Percentiles rank a stretch among this genome's conserved stretches.
Evolutionary conservation across 2,329 filamentous ascomycete species (phyloP).

Genomic region (Aspergillus novofumigatus): DNA sequence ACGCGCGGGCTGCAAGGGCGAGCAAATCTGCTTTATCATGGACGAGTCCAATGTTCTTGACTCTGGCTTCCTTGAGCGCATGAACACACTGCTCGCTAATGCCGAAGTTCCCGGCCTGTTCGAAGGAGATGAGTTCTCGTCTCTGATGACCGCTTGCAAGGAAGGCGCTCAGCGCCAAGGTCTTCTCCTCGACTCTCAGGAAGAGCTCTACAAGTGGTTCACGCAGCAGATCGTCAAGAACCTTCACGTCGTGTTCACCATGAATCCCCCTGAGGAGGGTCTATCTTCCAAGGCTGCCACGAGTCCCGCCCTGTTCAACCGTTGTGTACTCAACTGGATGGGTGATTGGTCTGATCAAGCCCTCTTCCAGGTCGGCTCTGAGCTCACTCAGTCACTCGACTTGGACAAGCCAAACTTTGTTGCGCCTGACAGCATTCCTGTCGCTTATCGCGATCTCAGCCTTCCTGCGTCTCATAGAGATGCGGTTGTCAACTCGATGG

Average conservation of each 20-base stretch:
- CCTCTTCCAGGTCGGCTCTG: slow-evolving; percentile 92
- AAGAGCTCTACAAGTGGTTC: slow-evolving; percentile 99
- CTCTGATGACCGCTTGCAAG: slow-evolving; percentile 99
- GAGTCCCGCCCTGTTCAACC: slow-evolving; percentile 96
- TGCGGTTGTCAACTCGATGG: slow-evolving; percentile 95
- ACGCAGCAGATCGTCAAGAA: slow-evolving; percentile 99
- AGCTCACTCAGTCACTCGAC: slow-evolving; percentile 94
- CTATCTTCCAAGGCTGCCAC: slow-evolving; percentile 95
- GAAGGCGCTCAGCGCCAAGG: slow-evolving; percentile 96
- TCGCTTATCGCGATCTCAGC: slow-evolving; percentile 80
- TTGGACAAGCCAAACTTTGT: slow-evolving; percentile 81
- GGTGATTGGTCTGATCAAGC: slow-evolving; percentile 99
- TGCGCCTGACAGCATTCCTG: slow-evolving; percentile 85
- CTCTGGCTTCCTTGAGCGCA: slow-evolving; percentile 96
- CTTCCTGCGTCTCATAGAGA: slow-evolving; percentile 88
- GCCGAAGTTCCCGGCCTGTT: slow-evolving; percentile 99
- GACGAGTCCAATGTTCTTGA: slow-evolving; percentile 98
- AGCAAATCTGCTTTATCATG: slow-evolving; percentile 99
- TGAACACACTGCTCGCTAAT: slow-evolving; percentile 98
- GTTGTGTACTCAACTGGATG: slow-evolving; percentile 99
- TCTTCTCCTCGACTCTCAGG: slow-evolving; percentile 89
- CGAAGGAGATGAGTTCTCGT: slow-evolving; percentile 96
- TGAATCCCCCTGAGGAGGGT: slow-evolving; percentile 97
- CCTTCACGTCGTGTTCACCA: slow-evolving; percentile 97
- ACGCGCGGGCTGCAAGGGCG: slow-evolving; percentile 91